Evolutionary conservation across 805 yeast species (phyloP).

Genomic region (Lipomyces chichibuensis): DNA sequence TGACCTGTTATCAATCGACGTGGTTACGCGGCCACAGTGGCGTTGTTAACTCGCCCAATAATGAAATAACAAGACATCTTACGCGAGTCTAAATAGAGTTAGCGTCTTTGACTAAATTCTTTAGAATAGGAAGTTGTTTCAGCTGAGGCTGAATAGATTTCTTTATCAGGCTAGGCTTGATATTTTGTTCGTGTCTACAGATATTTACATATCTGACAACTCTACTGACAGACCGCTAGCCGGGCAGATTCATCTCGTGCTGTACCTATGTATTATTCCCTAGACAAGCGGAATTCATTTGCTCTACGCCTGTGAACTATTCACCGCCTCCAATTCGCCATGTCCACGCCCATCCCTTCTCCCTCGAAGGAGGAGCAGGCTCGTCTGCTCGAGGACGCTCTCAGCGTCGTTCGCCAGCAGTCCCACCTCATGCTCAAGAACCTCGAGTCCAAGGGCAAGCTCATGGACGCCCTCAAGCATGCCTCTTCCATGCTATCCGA

Average conservation of each 20-base stretch:
- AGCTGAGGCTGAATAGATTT: not conserved
- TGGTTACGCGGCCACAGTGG: not conserved
- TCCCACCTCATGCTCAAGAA: conserved; percentile 75
- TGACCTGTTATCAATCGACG: not conserved
- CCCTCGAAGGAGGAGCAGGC: conserved; percentile 37
- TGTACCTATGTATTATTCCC: not conserved
- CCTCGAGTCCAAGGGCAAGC: conserved; percentile 64
- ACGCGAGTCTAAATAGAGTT: not conserved
- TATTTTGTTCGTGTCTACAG: not conserved
- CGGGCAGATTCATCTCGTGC: conserved; percentile 3
- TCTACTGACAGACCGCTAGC: not conserved
- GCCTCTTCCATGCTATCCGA: conserved; percentile 82
- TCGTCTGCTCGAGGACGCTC: conserved; percentile 50
- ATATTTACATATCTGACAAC: not conserved
- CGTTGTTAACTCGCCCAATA: not conserved
- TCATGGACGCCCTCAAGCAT: conserved; percentile 87
- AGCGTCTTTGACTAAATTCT: not conserved
- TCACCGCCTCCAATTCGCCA: conserved; percentile 7
- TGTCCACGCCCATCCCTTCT: conserved; percentile 35
- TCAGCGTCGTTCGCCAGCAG: conserved; percentile 65
- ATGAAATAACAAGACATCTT: not conserved
- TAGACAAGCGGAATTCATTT: not conserved
- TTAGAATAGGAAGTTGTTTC: not conserved
- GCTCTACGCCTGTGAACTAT: not conserved
- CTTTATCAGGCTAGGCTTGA: not conserved